A percentile compares a stretch with the other conserved stretches of the same genome.
These are phyloP conservation scores for Heritiera fomes DNA, from an alignment of 345 rosid genomes.

Conservation along the genomic window DNA sequence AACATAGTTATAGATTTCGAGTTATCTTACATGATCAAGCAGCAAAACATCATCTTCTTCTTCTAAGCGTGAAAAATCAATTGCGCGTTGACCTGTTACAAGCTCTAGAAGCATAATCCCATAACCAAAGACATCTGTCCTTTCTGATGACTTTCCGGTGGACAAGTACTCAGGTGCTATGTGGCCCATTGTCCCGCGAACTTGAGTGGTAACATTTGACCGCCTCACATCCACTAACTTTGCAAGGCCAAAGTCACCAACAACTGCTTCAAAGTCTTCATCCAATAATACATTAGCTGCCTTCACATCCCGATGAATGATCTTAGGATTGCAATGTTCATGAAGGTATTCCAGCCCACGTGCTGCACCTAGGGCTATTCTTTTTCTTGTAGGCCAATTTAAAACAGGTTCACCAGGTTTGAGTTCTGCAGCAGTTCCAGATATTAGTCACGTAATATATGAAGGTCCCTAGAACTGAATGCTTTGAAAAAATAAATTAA, in stretches of 20 bases:
- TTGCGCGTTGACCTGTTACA: slow-evolving; percentile 99
- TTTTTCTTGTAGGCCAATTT: slow-evolving; percentile 80
- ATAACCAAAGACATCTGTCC: slow-evolving; percentile 96
- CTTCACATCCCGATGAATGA: slow-evolving; percentile 94
- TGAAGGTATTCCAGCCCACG: slow-evolving; percentile 98
- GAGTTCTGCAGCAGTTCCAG: slow-evolving; percentile 54
- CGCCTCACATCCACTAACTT: slow-evolving; percentile 89
- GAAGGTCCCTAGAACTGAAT: background rate
- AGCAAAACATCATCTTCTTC: slow-evolving; percentile 93
- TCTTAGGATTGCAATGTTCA: slow-evolving; percentile 95
- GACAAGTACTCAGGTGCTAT: slow-evolving; percentile 97
- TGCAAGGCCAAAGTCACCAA: slow-evolving; percentile 97
- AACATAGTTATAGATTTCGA: background rate
- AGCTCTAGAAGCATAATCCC: slow-evolving; percentile 96
- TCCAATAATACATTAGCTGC: slow-evolving; percentile 96
- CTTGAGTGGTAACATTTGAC: slow-evolving; percentile 92
- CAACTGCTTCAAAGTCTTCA: slow-evolving; percentile 95
- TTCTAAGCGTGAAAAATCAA: slow-evolving; percentile 93
- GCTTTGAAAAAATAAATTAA: background rate
- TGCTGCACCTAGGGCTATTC: slow-evolving; percentile 87
- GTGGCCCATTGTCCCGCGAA: slow-evolving; percentile 99
- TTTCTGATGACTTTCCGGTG: slow-evolving; percentile 92
- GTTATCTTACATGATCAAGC: slow-evolving; percentile 80
- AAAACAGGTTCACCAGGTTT: slow-evolving; percentile 80
- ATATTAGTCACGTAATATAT: slow-evolving; percentile 2